These are phyloP conservation scores for Telopea speciosissima DNA, from an alignment of 177 flowering plant genomes.

Conservation along the genomic window DNA sequence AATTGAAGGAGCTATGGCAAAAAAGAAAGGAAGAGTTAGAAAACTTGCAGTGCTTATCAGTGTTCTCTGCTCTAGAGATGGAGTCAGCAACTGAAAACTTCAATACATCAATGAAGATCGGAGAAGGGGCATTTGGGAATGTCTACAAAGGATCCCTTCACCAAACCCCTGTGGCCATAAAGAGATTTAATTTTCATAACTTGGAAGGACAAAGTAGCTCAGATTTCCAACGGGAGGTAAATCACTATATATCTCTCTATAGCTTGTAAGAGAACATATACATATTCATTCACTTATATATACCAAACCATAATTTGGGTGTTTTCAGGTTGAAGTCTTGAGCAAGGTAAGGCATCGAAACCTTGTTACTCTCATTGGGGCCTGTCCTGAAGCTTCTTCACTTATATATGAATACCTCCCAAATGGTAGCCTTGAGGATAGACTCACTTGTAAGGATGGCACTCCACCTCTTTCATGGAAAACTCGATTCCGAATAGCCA, in stretches of 20 bases:
- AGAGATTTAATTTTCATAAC: slow-evolving; percentile 36
- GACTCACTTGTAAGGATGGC: slow-evolving; percentile 59
- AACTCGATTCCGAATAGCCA: slow-evolving; percentile 56
- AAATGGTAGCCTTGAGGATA: slow-evolving; percentile 84
- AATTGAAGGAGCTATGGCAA: no score
- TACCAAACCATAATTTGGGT: no score
- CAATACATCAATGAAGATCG: slow-evolving; percentile 55
- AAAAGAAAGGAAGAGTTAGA: no score
- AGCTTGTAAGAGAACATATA: no score
- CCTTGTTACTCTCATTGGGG: slow-evolving; percentile 66
- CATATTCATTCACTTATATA: no score
- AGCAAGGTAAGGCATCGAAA: slow-evolving; percentile 82
- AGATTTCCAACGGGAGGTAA: slow-evolving; percentile 80
- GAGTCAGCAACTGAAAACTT: slow-evolving; percentile 51
- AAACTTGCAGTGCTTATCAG: no score
- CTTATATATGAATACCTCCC: slow-evolving; percentile 76
- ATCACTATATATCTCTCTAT: no score
- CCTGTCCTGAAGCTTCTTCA: slow-evolving; percentile 49
- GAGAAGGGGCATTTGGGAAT: slow-evolving; percentile 89
- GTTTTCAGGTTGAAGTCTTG: slow-evolving; percentile 60
- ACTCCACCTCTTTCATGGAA: slow-evolving; percentile 82
- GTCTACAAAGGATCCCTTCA: slow-evolving; percentile 62
- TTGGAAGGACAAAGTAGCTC: slow-evolving; percentile 59
- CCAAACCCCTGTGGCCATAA: slow-evolving; percentile 72
- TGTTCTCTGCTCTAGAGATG: no score